phyloP scores from a whole-genome alignment of 2,329 filamentous ascomycete genomes.

The Talaromyces sp. region DNA sequence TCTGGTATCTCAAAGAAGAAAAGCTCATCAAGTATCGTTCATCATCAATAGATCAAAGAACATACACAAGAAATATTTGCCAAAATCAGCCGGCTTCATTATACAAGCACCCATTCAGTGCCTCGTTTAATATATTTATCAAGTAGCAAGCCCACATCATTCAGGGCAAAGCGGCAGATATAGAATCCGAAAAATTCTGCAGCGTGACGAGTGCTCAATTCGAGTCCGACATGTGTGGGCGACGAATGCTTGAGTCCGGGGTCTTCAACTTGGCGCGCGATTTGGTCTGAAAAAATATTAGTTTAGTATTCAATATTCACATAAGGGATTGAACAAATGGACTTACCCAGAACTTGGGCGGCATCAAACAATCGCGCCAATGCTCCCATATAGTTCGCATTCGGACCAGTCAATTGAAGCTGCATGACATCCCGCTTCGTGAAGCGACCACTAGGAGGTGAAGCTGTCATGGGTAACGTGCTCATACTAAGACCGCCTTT shows the following conservation, averaged over 20 bases:
- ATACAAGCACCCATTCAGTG: constrained; percentile 81
- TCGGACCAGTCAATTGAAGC: constrained; percentile 74
- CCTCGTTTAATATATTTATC: constrained; percentile 98
- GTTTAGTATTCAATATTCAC: not conserved
- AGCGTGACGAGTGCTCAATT: constrained; percentile 87
- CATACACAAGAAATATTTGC: not conserved
- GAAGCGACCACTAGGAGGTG: constrained; percentile 59
- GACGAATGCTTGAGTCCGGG: constrained; percentile 88
- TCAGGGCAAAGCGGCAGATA: constrained; percentile 88
- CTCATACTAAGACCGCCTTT: constrained; percentile 67
- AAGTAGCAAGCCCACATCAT: constrained; percentile 77
- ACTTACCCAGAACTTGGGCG: constrained; percentile 81
- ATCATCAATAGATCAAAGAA: constrained; percentile 17
- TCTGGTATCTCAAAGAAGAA: constrained; percentile 23
- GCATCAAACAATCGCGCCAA: constrained; percentile 90
- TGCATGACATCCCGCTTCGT: constrained; percentile 68
- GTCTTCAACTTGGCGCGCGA: constrained; percentile 93
- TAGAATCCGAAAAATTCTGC: constrained; percentile 98
- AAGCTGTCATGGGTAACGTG: constrained; percentile 72
- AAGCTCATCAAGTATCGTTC: constrained; percentile 18
- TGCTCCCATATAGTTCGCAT: constrained; percentile 86
- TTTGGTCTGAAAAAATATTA: constrained; percentile 66
- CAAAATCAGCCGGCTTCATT: not conserved
- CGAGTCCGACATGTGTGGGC: constrained; percentile 90
- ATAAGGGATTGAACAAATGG: not conserved